These are phyloP conservation scores for Pisolithus thermaeus DNA, from an alignment of 1,284 basidiomycete species.

Conservation along the genomic window DNA sequence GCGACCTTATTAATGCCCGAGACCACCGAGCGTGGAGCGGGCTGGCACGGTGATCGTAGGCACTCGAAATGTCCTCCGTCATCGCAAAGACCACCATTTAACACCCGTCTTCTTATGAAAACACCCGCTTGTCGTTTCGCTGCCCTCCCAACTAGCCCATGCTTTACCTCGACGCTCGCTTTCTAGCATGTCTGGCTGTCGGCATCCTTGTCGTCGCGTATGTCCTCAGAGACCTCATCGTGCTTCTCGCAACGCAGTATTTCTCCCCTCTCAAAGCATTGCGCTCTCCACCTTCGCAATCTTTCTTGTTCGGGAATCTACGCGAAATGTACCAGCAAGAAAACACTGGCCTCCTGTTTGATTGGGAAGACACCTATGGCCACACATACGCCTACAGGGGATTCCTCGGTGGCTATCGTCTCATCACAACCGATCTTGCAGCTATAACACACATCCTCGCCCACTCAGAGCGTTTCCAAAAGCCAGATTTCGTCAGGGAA, in stretches of 20 bases:
- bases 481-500: conserved; percentile 57
- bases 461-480: conserved; percentile 59
- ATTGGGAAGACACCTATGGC: conserved; percentile 46
- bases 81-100: no score
- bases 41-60: no score
- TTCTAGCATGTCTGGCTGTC: neutral
- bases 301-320: conserved; percentile 53
- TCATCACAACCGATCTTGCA: conserved; percentile 56
- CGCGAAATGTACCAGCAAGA: conserved; percentile 51
- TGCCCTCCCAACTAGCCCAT: neutral
- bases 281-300: conserved; percentile 34
- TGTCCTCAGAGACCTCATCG: conserved; percentile 30
- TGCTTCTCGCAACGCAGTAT: conserved; percentile 29
- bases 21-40: neutral
- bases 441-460: conserved; percentile 58
- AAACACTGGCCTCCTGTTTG: conserved; percentile 45
- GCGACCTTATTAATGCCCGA: neutral
- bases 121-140: neutral
- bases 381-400: conserved; percentile 50
- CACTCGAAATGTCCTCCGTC: no score
- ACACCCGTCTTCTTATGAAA: neutral
- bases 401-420: conserved; percentile 46
- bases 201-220: neutral
- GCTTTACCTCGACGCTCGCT: neutral
- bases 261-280: conserved; percentile 36